A percentile compares a stretch with the other conserved stretches of the same genome.
Evolutionary conservation across 208 protist species (phyloP).

Genomic region (Plasmodiophora brassicae): DNA sequence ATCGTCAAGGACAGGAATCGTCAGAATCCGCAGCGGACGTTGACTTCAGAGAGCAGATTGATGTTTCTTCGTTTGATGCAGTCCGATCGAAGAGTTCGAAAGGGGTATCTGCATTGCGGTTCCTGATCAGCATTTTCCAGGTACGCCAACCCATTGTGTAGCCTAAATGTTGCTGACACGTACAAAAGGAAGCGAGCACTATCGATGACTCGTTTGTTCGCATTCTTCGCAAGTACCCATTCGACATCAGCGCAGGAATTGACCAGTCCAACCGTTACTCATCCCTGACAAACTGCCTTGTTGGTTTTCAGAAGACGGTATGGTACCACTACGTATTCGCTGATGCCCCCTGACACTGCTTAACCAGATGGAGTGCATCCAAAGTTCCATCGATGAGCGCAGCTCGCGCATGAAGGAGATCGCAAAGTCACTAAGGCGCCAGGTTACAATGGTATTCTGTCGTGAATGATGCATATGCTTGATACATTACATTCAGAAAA

Average conservation of each 20-base stretch:
- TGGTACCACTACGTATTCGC: too few relatives aligned
- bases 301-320: background rate
- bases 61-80: background rate
- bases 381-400: slow-evolving; percentile 21
- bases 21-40: background rate
- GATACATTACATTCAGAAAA: background rate
- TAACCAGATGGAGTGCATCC: background rate
- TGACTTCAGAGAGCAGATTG: background rate
- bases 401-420: slow-evolving; percentile 26
- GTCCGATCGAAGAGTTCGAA: slow-evolving; percentile 4
- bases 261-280: background rate
- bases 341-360: too few relatives aligned
- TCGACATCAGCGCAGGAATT: background rate
- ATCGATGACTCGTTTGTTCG: background rate
- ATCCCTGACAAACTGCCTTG: background rate
- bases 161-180: background rate
- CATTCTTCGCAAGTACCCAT: background rate
- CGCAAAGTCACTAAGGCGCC: background rate
- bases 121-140: slow-evolving; percentile 15
- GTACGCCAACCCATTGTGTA: too few relatives aligned
- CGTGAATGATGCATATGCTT: too few relatives aligned
- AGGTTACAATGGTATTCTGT: too few relatives aligned
- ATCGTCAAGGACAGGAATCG: background rate
- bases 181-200: slow-evolving; percentile 16
- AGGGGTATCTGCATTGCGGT: background rate